These are phyloP conservation scores for Monosporascus sp. DNA, from an alignment of 2,329 filamentous ascomycete genomes.

Conservation along the genomic window DNA sequence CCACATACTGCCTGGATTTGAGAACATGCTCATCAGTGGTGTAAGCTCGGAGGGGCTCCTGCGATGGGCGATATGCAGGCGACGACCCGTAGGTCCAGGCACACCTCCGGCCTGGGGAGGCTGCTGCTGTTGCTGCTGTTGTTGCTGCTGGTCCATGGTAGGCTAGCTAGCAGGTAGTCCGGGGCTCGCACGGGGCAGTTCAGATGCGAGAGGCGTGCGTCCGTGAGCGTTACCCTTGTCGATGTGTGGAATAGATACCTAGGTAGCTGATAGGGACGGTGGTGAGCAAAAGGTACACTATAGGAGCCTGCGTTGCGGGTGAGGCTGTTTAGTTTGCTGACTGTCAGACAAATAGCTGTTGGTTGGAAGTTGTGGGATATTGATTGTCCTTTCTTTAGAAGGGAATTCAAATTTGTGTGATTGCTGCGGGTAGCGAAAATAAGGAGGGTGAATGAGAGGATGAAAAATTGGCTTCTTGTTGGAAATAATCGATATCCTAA, in stretches of 20 bases:
- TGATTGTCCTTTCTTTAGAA: not conserved
- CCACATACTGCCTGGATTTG: constrained; percentile 53
- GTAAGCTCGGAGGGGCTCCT: constrained; percentile 96
- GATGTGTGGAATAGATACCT: not conserved
- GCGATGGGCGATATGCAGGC: constrained; percentile 94
- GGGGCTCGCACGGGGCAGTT: constrained; percentile 37
- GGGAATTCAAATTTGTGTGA: constrained; percentile 18
- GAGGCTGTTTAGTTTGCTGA: too few relatives aligned
- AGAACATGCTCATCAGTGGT: constrained; percentile 90
- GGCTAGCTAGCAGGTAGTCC: constrained; percentile 35
- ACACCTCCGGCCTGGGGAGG: constrained; percentile 49
- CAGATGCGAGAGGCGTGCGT: constrained; percentile 6
- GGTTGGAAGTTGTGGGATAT: constrained; percentile 1
- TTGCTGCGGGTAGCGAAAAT: constrained; percentile 29
- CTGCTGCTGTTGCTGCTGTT: constrained; percentile 39
- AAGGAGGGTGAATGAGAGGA: constrained; percentile 37
- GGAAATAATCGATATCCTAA: constrained; percentile 24
- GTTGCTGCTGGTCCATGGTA: constrained; percentile 63
- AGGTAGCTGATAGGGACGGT: not conserved
- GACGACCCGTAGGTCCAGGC: constrained; percentile 74
- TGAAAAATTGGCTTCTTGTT: constrained; percentile 38
- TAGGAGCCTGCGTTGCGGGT: too few relatives aligned
- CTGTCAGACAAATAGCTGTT: not conserved
- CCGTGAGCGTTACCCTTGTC: not conserved
- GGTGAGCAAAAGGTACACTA: not conserved